Evolutionary conservation across 2,329 filamentous ascomycete species (phyloP), one percentile per base, ranked within the genome.

Genomic region (Hirsutella thompsonii): DNA sequence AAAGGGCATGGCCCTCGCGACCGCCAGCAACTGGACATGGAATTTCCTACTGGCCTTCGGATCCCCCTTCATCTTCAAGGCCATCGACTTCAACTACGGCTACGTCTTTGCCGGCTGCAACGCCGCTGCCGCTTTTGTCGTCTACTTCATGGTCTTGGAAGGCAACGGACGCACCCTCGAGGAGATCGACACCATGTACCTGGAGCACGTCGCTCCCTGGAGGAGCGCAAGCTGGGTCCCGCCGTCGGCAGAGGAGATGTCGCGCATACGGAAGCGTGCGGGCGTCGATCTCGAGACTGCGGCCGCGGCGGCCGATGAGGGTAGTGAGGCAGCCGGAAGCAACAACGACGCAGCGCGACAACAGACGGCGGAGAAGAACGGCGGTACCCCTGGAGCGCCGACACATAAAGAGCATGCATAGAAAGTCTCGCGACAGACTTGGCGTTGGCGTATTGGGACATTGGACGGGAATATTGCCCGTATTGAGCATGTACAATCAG

Each of bases 111-210:
- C 79, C 0, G 77, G 70, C 5, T 83, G 79, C 56, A 78, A 78
- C 53, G 72, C 75, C 42, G 68, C 69, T 9, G 76, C 77, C 16
- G 68, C 77, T 4, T 50, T 74, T 14, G 68, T 85, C 39, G 79
- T 86, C 44, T 87, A 79, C 67, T 82, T 86, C 67, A 84, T 84
- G 60, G 69, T 86, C 47, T 79, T 80, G 52, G 82, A 87, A 62
- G 79, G 73, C 45, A 79, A 82, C 59, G 80, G 79, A 51, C 72
- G 81, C 29, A 77, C 74, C 2, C 69, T 88, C 18, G 83, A 87
- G 62, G 81, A 87, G 59, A 79, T 87, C 42, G 83, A 87, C 58
- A 79, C 74, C 44, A 86, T 86, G 81, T 88, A 89, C 55, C 64
- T 70, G 16, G 51, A 62, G 32, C 56, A 55, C 35, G 67, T 74